Evolutionary conservation across 1,284 basidiomycete genomes (phyloP).

Genomic region (Melanopsichium pennsylvanicum): DNA sequence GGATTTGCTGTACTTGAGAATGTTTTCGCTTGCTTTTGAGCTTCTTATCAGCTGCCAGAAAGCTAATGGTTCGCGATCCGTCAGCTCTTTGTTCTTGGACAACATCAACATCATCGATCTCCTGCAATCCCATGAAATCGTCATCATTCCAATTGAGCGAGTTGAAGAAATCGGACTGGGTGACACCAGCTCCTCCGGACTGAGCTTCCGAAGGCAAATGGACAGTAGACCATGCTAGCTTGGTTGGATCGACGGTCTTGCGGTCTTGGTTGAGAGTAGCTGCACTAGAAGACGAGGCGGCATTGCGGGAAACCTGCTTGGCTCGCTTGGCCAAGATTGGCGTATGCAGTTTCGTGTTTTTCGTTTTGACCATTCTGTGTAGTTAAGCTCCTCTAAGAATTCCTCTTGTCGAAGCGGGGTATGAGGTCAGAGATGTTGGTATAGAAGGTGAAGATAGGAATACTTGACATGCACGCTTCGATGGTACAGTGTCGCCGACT

Average conservation of each 20-base stretch:
- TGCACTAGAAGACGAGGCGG: constrained; percentile 6
- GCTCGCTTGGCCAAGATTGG: constrained; percentile 3
- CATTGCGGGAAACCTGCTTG: constrained; percentile 1
- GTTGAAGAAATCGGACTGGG: constrained; percentile 47
- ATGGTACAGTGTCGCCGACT: too few species aligned
- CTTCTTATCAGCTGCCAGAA: constrained; percentile 39
- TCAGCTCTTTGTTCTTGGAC: constrained; percentile 43
- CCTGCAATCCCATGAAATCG: constrained; percentile 63
- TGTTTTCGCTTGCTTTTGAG: constrained; percentile 30
- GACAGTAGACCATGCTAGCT: constrained; percentile 48
- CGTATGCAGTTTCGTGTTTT: neutral
- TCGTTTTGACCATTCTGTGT: constrained; percentile 29
- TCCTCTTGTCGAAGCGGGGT: too few species aligned
- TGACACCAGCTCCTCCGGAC: constrained; percentile 40
- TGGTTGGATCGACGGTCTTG: constrained; percentile 26
- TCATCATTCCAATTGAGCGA: constrained; percentile 45
- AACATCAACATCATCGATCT: constrained; percentile 60
- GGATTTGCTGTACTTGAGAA: constrained; percentile 3
- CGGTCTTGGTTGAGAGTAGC: constrained; percentile 9
- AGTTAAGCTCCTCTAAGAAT: too few species aligned
- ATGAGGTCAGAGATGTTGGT: neutral
- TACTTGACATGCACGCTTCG: neutral
- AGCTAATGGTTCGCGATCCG: constrained; percentile 44
- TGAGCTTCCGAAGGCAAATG: constrained; percentile 43
- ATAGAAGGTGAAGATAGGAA: neutral